Percentiles rank a stretch among this genome's conserved stretches.
These are phyloP conservation scores for Eucalyptus cladocalyx DNA, from an alignment of 345 rosid species.

Conservation along the genomic window DNA sequence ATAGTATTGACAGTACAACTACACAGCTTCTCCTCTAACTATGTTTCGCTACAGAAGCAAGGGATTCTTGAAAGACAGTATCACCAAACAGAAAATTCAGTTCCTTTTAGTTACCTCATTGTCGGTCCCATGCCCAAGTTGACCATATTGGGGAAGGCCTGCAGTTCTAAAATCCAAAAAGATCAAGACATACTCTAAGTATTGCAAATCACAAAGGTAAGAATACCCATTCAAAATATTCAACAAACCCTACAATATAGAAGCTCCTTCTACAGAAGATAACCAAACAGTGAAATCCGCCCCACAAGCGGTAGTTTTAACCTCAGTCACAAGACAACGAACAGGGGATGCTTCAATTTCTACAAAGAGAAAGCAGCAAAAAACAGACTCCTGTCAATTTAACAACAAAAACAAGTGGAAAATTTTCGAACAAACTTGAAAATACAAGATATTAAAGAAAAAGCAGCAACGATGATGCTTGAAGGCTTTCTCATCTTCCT, in stretches of 20 bases:
- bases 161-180: conserved; percentile 59
- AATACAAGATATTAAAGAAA: not conserved
- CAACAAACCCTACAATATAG: conserved; percentile 81
- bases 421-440: not conserved
- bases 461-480: not conserved
- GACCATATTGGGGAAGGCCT: conserved; percentile 98
- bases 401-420: not conserved
- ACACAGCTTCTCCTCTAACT: not conserved
- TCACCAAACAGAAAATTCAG: not conserved
- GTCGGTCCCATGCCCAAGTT: conserved; percentile 99
- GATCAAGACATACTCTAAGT: not conserved
- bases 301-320: conserved; percentile 73
- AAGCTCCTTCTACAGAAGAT: conserved; percentile 78
- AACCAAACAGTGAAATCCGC: conserved; percentile 95
- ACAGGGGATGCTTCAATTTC: conserved; percentile 74
- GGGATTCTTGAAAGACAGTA: not conserved
- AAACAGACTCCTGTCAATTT: not conserved
- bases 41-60: not conserved
- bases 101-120: conserved; percentile 51
- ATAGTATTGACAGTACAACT: not conserved
- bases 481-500: not conserved
- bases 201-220: not conserved
- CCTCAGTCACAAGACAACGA: conserved; percentile 71
- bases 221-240: not conserved
- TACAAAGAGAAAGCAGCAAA: conserved; percentile 7